Base-by-base conservation (phyloP, 1,284 basidiomycete species). In the Grifola frondosa region DNA sequence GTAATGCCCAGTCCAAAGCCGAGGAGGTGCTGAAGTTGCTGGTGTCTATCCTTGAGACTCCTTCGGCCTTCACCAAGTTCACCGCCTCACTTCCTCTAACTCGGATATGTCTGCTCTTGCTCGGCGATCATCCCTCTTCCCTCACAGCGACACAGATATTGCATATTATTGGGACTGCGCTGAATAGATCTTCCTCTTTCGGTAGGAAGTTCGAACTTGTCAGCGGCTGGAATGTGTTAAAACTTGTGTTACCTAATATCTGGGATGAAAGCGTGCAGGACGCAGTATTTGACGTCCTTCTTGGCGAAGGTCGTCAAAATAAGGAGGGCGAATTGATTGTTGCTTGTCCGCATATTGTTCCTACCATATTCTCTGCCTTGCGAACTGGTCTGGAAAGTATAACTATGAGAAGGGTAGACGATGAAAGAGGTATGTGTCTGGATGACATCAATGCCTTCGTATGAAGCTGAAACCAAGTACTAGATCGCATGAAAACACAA, bases 201-300 rank as follows among this genome's bases (percentile, higher is more conserved):
- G 74, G 63, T 41, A 70, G 81, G 42, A 88, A 85, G 56, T 88
- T 90, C 47, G 88, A 90, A 57, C 67, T 88, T 0, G 78, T 84
- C 13, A 80, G 78, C 47, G 88, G 88, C 13, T 91, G 88, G 88
- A 79, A 70, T 39, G 69, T 81, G 5, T 57, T 90, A 24, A 84
- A 78, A 59, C 74, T 70, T 9, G 73, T 83, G 15, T 53, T 90
- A n/a, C 84, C 87, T 0, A 60, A 66, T 23, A 75, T 76, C 15
- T 90, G 88, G 88, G 75, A 84, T 53, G 58, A 66, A 5, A 68
- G 59, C 16, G 80, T 90, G n/a, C 80, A 87, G 40, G 68, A 71
- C 16, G 77, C 77, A 22, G 77, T 78, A 5, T 81, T 88, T 51
- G 78, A 84, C 50, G 59, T 89, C 3, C 63, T 90, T 8, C 61